These are phyloP conservation scores for Boletus tylopilopsis DNA, from an alignment of 768 basidiomycete species.

Conservation along the genomic window DNA sequence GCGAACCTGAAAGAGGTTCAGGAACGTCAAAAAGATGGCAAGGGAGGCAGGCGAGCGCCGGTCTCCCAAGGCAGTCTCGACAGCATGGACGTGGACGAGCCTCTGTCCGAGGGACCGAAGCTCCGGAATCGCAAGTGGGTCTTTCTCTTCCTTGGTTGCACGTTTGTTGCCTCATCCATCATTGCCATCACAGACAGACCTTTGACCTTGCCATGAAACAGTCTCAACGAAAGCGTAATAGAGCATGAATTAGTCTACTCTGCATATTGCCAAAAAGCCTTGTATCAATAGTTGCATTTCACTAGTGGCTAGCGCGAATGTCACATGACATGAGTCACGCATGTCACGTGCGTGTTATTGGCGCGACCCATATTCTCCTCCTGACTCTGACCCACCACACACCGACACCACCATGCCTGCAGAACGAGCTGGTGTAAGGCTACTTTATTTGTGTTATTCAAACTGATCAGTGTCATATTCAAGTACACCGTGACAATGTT, in stretches of 20 bases:
- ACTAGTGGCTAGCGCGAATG: no score
- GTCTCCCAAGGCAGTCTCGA: slow-evolving; percentile 24
- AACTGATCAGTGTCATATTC: slow-evolving; percentile 12
- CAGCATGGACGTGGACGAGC: slow-evolving; percentile 69
- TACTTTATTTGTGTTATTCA: background rate
- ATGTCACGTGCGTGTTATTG: slow-evolving; percentile 33
- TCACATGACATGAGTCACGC: slow-evolving; percentile 2
- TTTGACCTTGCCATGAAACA: slow-evolving; percentile 44
- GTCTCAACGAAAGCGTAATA: slow-evolving; percentile 55
- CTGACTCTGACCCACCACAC: slow-evolving; percentile 21
- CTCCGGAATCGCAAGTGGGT: slow-evolving; percentile 64
- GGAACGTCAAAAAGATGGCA: slow-evolving; percentile 61
- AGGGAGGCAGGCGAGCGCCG: slow-evolving; percentile 31
- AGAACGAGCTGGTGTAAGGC: slow-evolving; percentile 73
- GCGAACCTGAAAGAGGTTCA: slow-evolving; percentile 55
- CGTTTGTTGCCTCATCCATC: background rate
- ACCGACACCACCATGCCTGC: slow-evolving; percentile 53
- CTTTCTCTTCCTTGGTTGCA: background rate
- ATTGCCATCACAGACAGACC: slow-evolving; percentile 23
- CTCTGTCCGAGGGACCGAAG: slow-evolving; percentile 37
- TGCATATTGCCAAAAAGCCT: no score
- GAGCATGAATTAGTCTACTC: slow-evolving; percentile 34
- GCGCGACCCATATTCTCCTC: slow-evolving; percentile 20
- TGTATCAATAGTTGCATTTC: background rate
- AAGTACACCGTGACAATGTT: slow-evolving; percentile 89